Conservation (phyloP, 176 grass and related monocot species). For the Hyparrhenia diplandra region DNA sequence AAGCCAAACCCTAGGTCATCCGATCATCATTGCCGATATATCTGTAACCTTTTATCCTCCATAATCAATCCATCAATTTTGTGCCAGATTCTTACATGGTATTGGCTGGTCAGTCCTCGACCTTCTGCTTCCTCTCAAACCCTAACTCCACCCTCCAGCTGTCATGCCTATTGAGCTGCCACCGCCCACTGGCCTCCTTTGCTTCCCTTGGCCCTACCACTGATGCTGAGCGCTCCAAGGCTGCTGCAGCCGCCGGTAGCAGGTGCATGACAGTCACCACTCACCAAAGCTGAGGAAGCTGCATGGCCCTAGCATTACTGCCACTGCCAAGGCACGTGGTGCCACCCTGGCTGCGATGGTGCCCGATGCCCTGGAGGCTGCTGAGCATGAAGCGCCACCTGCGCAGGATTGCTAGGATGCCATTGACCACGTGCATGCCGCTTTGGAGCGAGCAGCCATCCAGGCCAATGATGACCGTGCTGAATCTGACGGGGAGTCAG, state of each 20-base stretch:
- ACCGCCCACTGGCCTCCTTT: neutral
- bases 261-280: neutral
- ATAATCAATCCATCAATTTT: neutral
- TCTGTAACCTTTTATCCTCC: neutral
- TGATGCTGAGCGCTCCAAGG: neutral
- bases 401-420: neutral
- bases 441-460: neutral
- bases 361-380: neutral
- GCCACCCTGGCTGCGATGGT: neutral
- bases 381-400: neutral
- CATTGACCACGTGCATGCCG: neutral
- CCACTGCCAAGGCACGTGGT: neutral
- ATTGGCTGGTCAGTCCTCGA: neutral
- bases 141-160: neutral
- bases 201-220: neutral
- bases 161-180: neutral
- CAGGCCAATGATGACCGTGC: neutral
- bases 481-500: neutral
- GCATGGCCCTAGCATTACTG: neutral
- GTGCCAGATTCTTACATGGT: neutral
- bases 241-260: neutral
- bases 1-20: neutral
- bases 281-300: neutral
- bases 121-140: neutral
- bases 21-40: neutral